A percentile compares a stretch with the other conserved stretches of the same genome.
Conservation (phyloP, 1,284 basidiomycete genomes). For the Trichosporon ovoides region DNA sequence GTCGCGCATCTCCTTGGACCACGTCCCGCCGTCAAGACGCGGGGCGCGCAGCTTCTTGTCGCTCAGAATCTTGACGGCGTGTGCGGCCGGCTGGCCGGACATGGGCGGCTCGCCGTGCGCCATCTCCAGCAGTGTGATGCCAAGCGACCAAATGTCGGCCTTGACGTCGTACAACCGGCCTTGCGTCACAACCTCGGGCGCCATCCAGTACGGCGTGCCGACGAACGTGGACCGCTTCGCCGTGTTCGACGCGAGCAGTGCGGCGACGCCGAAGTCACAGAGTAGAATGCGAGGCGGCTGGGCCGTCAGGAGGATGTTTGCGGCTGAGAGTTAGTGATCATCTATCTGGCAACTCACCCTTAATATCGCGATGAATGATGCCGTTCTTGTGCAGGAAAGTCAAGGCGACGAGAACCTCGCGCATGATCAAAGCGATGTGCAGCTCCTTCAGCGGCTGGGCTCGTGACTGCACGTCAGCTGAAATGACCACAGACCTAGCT, state of each 20-base stretch:
- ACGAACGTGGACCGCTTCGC: slow-evolving; percentile 92
- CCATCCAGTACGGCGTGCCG: slow-evolving; percentile 99
- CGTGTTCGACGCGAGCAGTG: slow-evolving; percentile 75
- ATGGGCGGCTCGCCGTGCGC: slow-evolving; percentile 55
- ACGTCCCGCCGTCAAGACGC: slow-evolving; percentile 67
- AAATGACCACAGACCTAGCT: slow-evolving; percentile 22
- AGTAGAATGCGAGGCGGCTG: slow-evolving; percentile 78
- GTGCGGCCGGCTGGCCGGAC: slow-evolving; percentile 79
- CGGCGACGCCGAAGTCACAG: slow-evolving; percentile 95
- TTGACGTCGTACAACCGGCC: slow-evolving; percentile 87
- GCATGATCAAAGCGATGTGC: slow-evolving; percentile 78
- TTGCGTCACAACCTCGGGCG: slow-evolving; percentile 88
- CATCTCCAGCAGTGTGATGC: slow-evolving; percentile 93
- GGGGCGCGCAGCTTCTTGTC: slow-evolving; percentile 61
- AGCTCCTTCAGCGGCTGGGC: slow-evolving; percentile 81
- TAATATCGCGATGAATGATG: slow-evolving; percentile 96
- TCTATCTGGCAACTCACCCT: slow-evolving; percentile 50
- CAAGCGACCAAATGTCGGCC: slow-evolving; percentile 95
- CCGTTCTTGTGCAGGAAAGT: slow-evolving; percentile 84
- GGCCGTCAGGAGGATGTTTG: slow-evolving; percentile 85
- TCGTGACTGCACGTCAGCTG: slow-evolving; percentile 66
- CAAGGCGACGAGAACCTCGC: slow-evolving; percentile 82
- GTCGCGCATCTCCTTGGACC: slow-evolving; percentile 78
- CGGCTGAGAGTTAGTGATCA: slow-evolving; percentile 54
- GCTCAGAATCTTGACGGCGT: slow-evolving; percentile 86